A percentile compares a stretch with the other conserved stretches of the same genome.
These are phyloP conservation scores for Aeschynomene evenia DNA, from an alignment of 306 rosid genomes.

Conservation along the genomic window DNA sequence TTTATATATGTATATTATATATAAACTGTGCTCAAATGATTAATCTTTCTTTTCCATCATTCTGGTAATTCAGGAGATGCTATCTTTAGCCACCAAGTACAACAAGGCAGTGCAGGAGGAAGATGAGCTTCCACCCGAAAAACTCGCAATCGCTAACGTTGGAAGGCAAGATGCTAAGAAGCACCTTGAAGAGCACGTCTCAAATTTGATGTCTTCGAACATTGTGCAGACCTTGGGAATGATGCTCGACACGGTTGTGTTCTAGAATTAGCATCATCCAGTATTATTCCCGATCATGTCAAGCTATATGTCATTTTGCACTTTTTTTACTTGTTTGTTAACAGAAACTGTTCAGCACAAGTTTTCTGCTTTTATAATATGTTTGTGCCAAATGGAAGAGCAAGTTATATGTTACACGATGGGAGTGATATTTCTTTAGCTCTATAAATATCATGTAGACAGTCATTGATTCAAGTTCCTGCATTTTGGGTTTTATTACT, in stretches of 20 bases:
- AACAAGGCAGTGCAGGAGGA: constrained; percentile 97
- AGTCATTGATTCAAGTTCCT: not conserved
- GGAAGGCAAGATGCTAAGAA: constrained; percentile 83
- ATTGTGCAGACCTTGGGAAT: constrained; percentile 89
- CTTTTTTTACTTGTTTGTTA: not conserved
- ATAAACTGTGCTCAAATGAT: not conserved
- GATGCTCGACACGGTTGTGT: constrained; percentile 93
- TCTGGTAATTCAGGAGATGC: constrained; percentile 70
- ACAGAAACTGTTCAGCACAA: not conserved
- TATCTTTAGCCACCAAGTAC: constrained; percentile 68
- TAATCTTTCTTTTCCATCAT: not conserved
- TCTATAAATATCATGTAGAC: not conserved
- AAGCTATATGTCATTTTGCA: constrained; percentile 2
- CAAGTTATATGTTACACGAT: not conserved
- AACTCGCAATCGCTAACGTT: constrained; percentile 65
- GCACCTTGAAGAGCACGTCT: constrained; percentile 92
- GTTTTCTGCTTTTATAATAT: not conserved
- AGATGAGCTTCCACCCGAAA: constrained; percentile 86
- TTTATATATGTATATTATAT: not conserved
- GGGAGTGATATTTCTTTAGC: not conserved
- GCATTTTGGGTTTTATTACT: not conserved
- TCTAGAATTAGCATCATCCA: constrained; percentile 38
- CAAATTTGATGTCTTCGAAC: constrained; percentile 94
- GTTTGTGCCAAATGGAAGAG: constrained; percentile 15
- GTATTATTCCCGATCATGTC: not conserved